Percentiles rank a stretch among this genome's conserved stretches.
phyloP scores from a whole-genome alignment of 306 rosid species.

The Canavalia ensiformis region DNA sequence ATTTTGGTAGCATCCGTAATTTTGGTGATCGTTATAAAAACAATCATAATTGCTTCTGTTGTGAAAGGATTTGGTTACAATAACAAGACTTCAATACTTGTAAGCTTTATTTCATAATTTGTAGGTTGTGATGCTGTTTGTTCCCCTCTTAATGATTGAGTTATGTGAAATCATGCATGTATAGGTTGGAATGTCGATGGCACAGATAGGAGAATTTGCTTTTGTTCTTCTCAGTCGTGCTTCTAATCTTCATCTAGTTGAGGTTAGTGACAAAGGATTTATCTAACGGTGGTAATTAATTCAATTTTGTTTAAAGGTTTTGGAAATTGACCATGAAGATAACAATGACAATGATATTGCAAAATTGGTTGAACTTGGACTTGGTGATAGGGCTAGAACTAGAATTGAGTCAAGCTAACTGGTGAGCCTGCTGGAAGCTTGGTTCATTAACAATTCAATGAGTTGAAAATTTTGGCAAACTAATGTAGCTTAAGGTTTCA shows the following conservation, averaged over 20 bases:
- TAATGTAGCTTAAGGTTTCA: neutral
- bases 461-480: conserved; percentile 3
- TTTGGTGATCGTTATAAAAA: conserved; percentile 87
- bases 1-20: conserved; percentile 94
- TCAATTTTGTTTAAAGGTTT: conserved; percentile 31
- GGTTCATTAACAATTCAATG: neutral
- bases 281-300: conserved; percentile 10
- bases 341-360: conserved; percentile 11
- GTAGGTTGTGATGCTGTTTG: conserved; percentile 34
- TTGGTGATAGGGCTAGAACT: conserved; percentile 1
- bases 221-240: conserved; percentile 99
- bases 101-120: conserved; percentile 60
- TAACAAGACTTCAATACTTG: conserved; percentile 91
- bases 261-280: conserved; percentile 65
- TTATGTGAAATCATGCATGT: conserved; percentile 42
- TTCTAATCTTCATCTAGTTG: conserved; percentile 96
- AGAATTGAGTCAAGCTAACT: conserved; percentile 14
- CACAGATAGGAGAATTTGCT: conserved; percentile 97
- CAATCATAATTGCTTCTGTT: conserved; percentile 75
- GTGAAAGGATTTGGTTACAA: conserved; percentile 98
- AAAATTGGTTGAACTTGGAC: conserved; percentile 20
- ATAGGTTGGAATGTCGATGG: conserved; percentile 96
- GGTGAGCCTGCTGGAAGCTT: neutral
- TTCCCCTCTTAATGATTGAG: conserved; percentile 31
- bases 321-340: conserved; percentile 18